Evolutionary conservation across 2,329 filamentous ascomycete species (phyloP).

Genomic region (Fusarium guadeloupense): DNA sequence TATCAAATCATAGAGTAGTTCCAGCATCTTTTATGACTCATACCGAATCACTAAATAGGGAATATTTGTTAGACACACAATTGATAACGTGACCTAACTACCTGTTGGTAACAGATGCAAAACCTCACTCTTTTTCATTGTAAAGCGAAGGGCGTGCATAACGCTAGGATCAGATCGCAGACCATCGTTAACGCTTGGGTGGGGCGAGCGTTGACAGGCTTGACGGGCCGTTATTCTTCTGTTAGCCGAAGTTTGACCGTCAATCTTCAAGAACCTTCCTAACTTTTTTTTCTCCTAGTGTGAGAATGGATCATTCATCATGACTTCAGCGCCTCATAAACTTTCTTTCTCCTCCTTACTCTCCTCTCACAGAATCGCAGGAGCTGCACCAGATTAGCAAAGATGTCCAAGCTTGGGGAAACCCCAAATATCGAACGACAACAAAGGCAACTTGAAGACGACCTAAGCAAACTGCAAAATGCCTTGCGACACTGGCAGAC

Average conservation of each 20-base stretch:
- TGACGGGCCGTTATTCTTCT: background rate
- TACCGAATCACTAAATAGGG: too few species aligned
- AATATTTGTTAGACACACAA: background rate
- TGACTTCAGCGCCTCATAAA: conserved; percentile 16
- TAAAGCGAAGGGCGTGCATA: conserved; percentile 23
- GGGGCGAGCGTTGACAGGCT: background rate
- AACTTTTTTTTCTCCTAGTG: conserved; percentile 21
- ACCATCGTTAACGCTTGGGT: background rate
- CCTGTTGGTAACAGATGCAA: background rate
- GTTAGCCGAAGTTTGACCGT: conserved; percentile 44
- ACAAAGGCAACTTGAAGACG: conserved; percentile 77
- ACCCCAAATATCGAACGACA: conserved; percentile 77
- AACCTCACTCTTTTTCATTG: background rate
- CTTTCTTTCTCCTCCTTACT: conserved; percentile 16
- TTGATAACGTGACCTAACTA: background rate
- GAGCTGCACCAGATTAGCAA: conserved; percentile 25
- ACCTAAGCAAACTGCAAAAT: conserved; percentile 73
- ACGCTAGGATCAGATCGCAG: conserved; percentile 14
- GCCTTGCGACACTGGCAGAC: conserved; percentile 88
- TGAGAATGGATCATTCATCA: conserved; percentile 21
- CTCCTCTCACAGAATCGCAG: conserved; percentile 5
- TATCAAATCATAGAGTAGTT: background rate
- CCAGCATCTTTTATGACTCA: background rate
- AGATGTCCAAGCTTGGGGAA: conserved; percentile 56
- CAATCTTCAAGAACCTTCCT: conserved; percentile 9